Base-by-base conservation (phyloP, 257 asterid genomes). In the Euphrasia confusa region DNA sequence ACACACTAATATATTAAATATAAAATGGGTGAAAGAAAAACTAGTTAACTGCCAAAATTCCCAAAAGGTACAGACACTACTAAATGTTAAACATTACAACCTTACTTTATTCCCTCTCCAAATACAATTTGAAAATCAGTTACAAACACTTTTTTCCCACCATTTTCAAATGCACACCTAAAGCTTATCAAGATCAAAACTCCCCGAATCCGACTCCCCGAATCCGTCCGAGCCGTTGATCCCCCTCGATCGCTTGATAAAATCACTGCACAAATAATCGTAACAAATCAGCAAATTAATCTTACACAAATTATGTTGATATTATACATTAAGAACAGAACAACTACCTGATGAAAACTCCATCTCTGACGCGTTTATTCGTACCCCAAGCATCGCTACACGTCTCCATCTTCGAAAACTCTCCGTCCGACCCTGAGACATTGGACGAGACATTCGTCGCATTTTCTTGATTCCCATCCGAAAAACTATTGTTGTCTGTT, bases 341-440 rank as follows among this genome's bases (percentile, higher is more conserved):
- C n/a, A 3, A 3, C 18, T 14, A 49, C 55, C 55, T 15, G 26
- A 49, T 15, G 26, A 49, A 49, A 49, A 49, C 4, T 49, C 17
- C 24, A 0, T 49, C 55, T 15, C 26, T 6, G 55, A 15, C 21
- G 55, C 5, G 55, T 49, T 49, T 49, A 7, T 1, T 49, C 15
- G 55, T 49, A 14, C 55, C 55, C 7, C 2, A 10, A 5, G 55
- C 55, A 49, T 49, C 55, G 17, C 55, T 49, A 49, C 17, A 49
- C 55, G 1, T 9, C 55, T 49, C 55, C 26, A 44, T 56, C 82
- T 75, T 65, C 0, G 79, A 70, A 47, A 78, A 67, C 71, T 69
- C 83, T 60, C 74, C 83, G n/a, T 78, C 80, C 0, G 70, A 44
- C 17, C 78, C 10, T 72, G 83, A 54, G 62, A 71, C 82, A 14